These are phyloP conservation scores for Chrysoporthe deuterocubensis DNA, from an alignment of 2,329 filamentous ascomycete species.

Conservation along the genomic window DNA sequence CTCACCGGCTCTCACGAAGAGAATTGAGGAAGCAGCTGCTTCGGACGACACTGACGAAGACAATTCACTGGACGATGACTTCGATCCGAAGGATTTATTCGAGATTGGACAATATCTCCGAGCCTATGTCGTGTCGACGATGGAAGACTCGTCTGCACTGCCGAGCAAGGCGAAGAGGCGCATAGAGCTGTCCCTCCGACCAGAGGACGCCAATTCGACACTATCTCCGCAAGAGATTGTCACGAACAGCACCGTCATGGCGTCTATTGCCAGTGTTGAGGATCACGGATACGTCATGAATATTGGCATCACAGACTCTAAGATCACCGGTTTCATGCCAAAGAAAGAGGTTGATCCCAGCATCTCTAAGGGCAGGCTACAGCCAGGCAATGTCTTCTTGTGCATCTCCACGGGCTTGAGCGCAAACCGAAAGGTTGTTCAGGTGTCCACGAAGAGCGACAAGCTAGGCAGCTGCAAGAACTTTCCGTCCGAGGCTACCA, in stretches of 20 bases:
- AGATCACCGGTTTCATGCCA: constrained; percentile 80
- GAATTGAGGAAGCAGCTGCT: constrained; percentile 71
- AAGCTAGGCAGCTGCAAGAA: constrained; percentile 70
- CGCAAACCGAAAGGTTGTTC: constrained; percentile 80
- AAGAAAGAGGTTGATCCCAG: constrained; percentile 76
- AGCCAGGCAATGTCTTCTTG: constrained; percentile 83
- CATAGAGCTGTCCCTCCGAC: constrained; percentile 86
- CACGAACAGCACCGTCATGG: constrained; percentile 79
- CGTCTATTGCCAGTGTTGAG: constrained; percentile 87
- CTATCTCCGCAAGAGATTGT: constrained; percentile 75
- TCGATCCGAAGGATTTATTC: constrained; percentile 79
- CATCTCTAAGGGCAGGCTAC: constrained; percentile 68
- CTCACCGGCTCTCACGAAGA: constrained; percentile 76
- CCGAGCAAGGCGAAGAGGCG: constrained; percentile 72
- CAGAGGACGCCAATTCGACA: constrained; percentile 76
- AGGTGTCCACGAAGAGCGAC: constrained; percentile 76
- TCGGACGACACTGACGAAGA: constrained; percentile 60
- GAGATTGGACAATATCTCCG: constrained; percentile 85
- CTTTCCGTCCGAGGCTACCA: constrained; percentile 75
- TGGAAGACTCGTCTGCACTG: constrained; percentile 60
- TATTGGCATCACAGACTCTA: constrained; percentile 71
- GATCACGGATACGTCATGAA: constrained; percentile 97
- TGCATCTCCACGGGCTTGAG: constrained; percentile 79
- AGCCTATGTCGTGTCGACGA: constrained; percentile 79
- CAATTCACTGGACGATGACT: constrained; percentile 55